Evolutionary conservation across 139 green algal species (phyloP).

Genomic region (Chlorella sp.): DNA sequence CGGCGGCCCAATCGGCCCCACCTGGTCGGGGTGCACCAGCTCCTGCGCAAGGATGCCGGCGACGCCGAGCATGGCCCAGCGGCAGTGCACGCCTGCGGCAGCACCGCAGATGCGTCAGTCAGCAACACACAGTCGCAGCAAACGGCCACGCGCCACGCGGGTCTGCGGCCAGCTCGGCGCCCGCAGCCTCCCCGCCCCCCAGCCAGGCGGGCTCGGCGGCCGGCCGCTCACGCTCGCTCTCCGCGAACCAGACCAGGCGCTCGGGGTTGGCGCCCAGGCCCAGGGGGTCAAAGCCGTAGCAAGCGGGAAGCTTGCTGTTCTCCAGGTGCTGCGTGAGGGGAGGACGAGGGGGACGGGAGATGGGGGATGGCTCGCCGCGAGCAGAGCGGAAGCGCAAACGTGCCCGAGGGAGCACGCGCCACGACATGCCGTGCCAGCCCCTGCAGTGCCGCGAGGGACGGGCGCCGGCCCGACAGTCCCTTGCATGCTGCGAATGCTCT

Average conservation of each 20-base stretch:
- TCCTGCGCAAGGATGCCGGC: slow-evolving; percentile 85
- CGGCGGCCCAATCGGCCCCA: too few species aligned
- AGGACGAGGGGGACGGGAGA: background rate
- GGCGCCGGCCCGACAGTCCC: background rate
- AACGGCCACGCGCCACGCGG: too few species aligned
- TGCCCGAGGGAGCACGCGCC: too few species aligned
- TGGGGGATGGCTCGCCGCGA: background rate
- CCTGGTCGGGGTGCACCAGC: too few species aligned
- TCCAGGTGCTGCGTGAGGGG: slow-evolving; percentile 44
- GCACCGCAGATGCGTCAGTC: too few species aligned
- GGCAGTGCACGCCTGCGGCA: slow-evolving; percentile 78
- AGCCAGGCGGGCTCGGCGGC: too few species aligned
- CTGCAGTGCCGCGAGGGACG: too few species aligned
- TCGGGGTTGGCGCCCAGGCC: slow-evolving; percentile 66
- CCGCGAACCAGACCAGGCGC: slow-evolving; percentile 33
- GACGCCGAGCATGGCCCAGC: slow-evolving; percentile 92
- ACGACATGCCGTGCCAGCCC: too few species aligned
- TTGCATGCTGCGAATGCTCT: background rate
- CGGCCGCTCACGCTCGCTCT: slow-evolving; percentile 29
- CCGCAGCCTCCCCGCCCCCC: too few species aligned
- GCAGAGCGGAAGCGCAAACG: too few species aligned
- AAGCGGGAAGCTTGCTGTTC: slow-evolving; percentile 35
- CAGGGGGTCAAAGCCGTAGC: slow-evolving; percentile 79
- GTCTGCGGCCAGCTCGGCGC: too few species aligned
- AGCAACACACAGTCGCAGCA: too few species aligned